Evolutionary conservation across 768 basidiomycete species (phyloP).

Genomic region (Phlebiopsis flavidoalba): DNA sequence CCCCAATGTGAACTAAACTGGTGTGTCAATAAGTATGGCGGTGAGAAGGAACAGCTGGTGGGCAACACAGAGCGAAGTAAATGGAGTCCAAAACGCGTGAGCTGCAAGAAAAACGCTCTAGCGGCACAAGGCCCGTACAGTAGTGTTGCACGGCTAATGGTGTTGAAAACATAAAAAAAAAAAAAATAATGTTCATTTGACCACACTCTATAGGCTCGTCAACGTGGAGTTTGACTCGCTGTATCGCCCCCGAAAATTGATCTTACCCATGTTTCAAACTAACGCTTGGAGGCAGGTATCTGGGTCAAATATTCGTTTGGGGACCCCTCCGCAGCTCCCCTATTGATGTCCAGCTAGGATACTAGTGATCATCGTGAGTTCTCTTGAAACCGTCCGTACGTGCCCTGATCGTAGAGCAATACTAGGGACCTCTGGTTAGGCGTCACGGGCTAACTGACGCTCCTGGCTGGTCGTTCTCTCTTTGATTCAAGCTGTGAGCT

Average conservation of each 20-base stretch:
- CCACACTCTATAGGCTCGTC: not conserved
- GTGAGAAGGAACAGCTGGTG: not conserved
- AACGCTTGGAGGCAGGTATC: not conserved
- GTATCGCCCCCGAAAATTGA: not conserved
- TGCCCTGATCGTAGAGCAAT: not conserved
- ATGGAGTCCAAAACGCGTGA: not conserved
- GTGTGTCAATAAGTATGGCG: too few species aligned
- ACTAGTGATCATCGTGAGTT: not conserved
- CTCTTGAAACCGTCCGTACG: not conserved
- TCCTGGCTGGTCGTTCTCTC: not conserved
- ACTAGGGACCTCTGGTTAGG: not conserved
- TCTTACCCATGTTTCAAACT: not conserved
- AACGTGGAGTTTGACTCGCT: not conserved
- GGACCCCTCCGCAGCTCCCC: not conserved
- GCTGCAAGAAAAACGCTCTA: not conserved
- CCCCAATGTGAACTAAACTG: too few species aligned
- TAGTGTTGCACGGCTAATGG: too few species aligned
- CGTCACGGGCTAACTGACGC: not conserved
- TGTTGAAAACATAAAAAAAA: too few species aligned
- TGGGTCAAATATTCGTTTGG: not conserved
- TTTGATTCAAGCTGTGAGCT: not conserved
- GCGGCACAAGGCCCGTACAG: not conserved
- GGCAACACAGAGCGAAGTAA: not conserved
- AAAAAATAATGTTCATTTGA: not conserved
- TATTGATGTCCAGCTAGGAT: not conserved